These are phyloP conservation scores for Mycena epipterygia DNA, from an alignment of 768 basidiomycete genomes.

Conservation along the genomic window DNA sequence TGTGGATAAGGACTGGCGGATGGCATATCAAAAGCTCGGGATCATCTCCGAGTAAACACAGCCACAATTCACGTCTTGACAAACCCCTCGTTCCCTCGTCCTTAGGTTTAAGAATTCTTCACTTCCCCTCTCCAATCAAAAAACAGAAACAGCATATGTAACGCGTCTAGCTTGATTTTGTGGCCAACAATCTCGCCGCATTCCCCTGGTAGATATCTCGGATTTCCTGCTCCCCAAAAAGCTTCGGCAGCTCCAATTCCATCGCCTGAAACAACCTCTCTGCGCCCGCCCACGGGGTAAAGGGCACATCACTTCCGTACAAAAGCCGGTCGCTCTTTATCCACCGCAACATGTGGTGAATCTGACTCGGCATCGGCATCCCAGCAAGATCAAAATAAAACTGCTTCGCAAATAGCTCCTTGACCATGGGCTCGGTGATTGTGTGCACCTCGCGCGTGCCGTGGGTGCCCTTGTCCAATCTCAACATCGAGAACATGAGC, in stretches of 20 bases:
- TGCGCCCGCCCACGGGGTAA: background rate
- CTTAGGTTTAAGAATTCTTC: no score
- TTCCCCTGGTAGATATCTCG: slow-evolving; percentile 9
- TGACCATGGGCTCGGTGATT: slow-evolving; percentile 1
- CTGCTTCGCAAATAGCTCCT: slow-evolving; percentile 23
- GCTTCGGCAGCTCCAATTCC: slow-evolving; percentile 13
- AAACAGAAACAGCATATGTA: background rate
- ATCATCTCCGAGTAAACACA: no score
- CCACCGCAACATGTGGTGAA: slow-evolving; percentile 22
- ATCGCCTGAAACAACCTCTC: slow-evolving; percentile 1
- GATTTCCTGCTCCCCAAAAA: slow-evolving; percentile 24
- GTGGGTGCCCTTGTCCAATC: background rate
- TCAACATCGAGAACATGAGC: background rate
- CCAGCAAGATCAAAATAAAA: slow-evolving; percentile 28
- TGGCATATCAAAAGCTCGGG: no score
- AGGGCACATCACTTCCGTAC: slow-evolving; percentile 22
- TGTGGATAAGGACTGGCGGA: background rate
- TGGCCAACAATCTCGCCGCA: slow-evolving; percentile 13
- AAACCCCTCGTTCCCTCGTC: no score
- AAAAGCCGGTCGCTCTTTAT: background rate
- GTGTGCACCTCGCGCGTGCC: background rate
- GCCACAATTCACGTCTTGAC: no score
- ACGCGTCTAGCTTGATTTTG: background rate
- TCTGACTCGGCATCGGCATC: slow-evolving; percentile 14
- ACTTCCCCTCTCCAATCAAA: no score